Base-by-base conservation (phyloP, 345 rosid genomes). In the Moricandia arvensis region DNA sequence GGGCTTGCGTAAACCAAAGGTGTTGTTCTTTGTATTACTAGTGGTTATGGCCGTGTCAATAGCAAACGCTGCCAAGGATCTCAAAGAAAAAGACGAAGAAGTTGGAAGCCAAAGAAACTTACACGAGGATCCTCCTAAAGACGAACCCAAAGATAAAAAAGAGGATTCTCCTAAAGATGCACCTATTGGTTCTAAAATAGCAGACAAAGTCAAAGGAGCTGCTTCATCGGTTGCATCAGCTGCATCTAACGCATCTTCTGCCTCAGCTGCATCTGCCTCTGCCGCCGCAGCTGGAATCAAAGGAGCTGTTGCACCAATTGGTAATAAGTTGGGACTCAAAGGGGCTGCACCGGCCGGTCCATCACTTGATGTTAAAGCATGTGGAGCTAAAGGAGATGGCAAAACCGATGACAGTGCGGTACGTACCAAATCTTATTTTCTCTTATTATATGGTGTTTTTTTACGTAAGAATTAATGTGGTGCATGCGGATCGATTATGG, bases 381-480 rank as follows among this genome's bases (percentile, higher is more conserved):
- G 8, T 15, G 88, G 88, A 24, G 87, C 82, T 3, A 72, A 45
- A 33, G 84, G 79, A 0, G 84, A 82, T 0, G 83, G 77, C 15
- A 47, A 15, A 30, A 71, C 83, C 2, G 90, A 86, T 33, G 84
- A 80, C 58, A 63, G 78, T 59, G 33, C 51, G 66, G 89, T 78
- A 66, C n/a, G 26, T 51, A 27, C 26, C 31, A 17, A 53, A 53
- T 9, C 8, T 27, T 27, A n/a, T 43, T 43, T 43, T 5, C 15
- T 24, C 31, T 24, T 55, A 24, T 10, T 38, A 58, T 45, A 26
- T 60, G 62, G 16, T 9, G n/a, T 18, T 29, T 45, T 18, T 29
- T 45, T n/a, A 45, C 53, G 53, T 45, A 45, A 16, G 9, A 33
- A 4, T 6, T 21, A 59, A 21, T 6, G 30, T 6, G 2, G 1